A percentile compares a stretch with the other conserved stretches of the same genome.
Evolutionary conservation across 345 rosid genomes (phyloP).

Genomic region (Eucalyptus decipiens): DNA sequence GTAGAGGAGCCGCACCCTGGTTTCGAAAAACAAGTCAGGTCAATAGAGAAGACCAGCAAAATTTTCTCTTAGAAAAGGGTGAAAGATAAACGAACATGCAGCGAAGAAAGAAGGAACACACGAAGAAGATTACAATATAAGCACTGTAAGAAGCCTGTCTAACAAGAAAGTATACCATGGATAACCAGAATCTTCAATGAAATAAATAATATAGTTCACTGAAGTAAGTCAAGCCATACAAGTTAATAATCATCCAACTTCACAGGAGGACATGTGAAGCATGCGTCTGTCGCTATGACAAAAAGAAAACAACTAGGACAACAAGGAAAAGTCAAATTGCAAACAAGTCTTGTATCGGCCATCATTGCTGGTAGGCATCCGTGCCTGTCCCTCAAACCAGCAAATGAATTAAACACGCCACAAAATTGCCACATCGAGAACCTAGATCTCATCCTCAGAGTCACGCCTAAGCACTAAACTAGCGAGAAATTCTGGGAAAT

Average conservation of each 20-base stretch:
- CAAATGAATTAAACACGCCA: neutral
- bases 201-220: neutral
- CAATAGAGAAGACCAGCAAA: neutral
- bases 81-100: neutral
- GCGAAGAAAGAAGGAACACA: neutral
- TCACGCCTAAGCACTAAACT: neutral
- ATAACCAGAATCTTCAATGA: neutral
- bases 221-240: neutral
- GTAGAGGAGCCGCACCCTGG: slow-evolving; percentile 43
- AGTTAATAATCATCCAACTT: neutral
- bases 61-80: neutral
- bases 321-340: neutral
- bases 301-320: neutral
- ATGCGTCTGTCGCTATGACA: neutral
- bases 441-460: neutral
- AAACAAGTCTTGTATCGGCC: neutral
- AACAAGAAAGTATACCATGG: neutral
- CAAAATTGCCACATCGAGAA: neutral
- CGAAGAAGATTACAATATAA: neutral
- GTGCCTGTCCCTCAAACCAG: neutral
- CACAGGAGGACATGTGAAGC: neutral
- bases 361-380: neutral
- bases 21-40: neutral
- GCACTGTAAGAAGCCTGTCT: neutral
- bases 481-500: neutral